phyloP scores from a whole-genome alignment of 345 rosid genomes.

The Eucalyptus sp. region DNA sequence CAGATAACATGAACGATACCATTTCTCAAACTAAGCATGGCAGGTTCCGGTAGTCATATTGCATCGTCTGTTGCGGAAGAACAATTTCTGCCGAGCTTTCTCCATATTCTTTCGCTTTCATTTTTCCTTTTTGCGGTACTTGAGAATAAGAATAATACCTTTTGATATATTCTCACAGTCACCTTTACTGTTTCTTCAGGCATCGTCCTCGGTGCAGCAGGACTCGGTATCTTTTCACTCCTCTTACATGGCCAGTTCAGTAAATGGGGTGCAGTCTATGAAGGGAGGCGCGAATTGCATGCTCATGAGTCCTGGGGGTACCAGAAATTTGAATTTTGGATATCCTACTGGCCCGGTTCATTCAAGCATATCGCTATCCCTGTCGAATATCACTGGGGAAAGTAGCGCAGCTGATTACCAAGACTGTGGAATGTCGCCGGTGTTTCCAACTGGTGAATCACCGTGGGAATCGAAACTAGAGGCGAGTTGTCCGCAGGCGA shows the following conservation, averaged over 20 bases:
- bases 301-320: conserved; percentile 27
- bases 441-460: conserved; percentile 38
- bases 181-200: conserved; percentile 19
- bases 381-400: conserved; percentile 60
- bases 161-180: background rate
- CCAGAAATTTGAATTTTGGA: conserved; percentile 30
- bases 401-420: conserved; percentile 48
- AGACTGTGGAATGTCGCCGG: conserved; percentile 51
- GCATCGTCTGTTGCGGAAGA: background rate
- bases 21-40: background rate
- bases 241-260: conserved; percentile 9
- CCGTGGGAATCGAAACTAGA: conserved; percentile 78
- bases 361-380: conserved; percentile 42
- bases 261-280: conserved; percentile 10
- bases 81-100: background rate
- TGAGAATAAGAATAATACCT: background rate
- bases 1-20: background rate
- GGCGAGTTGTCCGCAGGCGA: conserved; percentile 49
- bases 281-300: conserved; percentile 8
- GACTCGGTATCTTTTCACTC: conserved; percentile 25
- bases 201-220: conserved; percentile 33
- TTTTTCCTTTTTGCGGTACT: background rate
- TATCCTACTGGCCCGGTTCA: conserved; percentile 40
- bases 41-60: background rate
- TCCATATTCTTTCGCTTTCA: background rate